A percentile compares a stretch with the other conserved stretches of the same genome.
These are phyloP conservation scores for Bryum argenteum DNA, from an alignment of 225 moss, liverwort and hornwort genomes.

Conservation along the genomic window DNA sequence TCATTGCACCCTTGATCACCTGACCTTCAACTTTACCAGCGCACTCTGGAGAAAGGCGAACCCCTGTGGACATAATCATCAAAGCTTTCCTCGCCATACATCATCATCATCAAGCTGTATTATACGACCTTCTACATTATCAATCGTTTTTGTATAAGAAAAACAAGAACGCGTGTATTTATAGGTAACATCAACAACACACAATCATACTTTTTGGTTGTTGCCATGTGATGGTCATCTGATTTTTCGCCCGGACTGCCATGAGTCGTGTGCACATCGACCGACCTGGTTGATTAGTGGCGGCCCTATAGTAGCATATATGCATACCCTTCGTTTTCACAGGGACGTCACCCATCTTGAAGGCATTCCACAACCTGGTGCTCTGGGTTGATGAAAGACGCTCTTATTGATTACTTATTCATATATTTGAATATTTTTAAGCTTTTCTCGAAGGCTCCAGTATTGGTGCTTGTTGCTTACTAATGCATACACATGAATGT, in stretches of 20 bases:
- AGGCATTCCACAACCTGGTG: conserved; percentile 33
- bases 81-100: no score
- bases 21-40: conserved; percentile 58
- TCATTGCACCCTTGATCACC: conserved; percentile 59
- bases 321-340: not conserved
- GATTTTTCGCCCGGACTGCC: conserved; percentile 62
- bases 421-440: not conserved
- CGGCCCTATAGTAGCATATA: conserved; percentile 30
- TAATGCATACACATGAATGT: no score
- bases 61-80: conserved; percentile 49
- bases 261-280: conserved; percentile 40
- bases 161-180: not conserved
- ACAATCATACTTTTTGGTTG: conserved; percentile 22
- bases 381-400: conserved; percentile 35
- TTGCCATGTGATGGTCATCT: conserved; percentile 2
- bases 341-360: conserved; percentile 32
- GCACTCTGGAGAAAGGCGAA: conserved; percentile 51
- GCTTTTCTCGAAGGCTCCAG: no score
- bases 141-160: not conserved
- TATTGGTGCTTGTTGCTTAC: no score
- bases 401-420: conserved; percentile 28
- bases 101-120: no score
- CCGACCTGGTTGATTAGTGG: conserved; percentile 67
- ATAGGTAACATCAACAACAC: not conserved
- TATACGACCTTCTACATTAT: conserved; percentile 16